Base-by-base conservation (phyloP, 345 rosid genomes). In the Sisymbrium irio region DNA sequence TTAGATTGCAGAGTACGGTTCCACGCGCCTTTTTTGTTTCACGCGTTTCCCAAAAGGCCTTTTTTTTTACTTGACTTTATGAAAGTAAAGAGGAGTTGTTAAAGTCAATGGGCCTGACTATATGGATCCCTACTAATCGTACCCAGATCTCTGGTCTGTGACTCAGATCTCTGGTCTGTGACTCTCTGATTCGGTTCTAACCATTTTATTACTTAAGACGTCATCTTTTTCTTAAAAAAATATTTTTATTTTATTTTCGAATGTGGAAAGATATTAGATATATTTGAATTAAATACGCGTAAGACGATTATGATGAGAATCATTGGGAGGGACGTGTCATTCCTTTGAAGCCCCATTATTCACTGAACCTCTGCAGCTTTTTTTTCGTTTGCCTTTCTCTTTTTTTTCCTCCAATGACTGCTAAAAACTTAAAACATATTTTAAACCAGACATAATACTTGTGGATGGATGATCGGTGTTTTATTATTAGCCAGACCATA, bases 241-340 rank as follows among this genome's bases (percentile, higher is more conserved):
- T 47, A 4, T 7, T 46, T 44, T 17, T n/a, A n/a, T 7, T 10
- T 5, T 42, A 44, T 32, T 20, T 59, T 20, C 7, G 22, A 40
- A 32, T 32, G 46, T 41, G 55, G 28, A 49, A 49, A 47, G 6
- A 30, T 53, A 57, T 45, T 6, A 58, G 9, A 32, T 32, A 32
- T 32, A 39, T 51, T 62, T 28, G 33, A 72, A 53, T 53, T 53
- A n/a, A n/a, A 33, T 27, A 35, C 19, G 9, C 2, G 14, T 49
- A 61, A 44, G 3, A 35, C 33, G 14, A 11, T 10, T 3, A 42
- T 4, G 35, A 6, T 28, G n/a, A 30, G 14, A 74, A 50, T 75
- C 19, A 67, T 60, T 75, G 46, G 67, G 78, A 59, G 36, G 36
- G 62, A 75, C 73, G 78, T 75, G 78, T 75, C 78, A 67, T 67